A percentile compares a stretch with the other conserved stretches of the same genome.
phyloP scores from a whole-genome alignment of 2,329 filamentous ascomycete species.

The Curvularia spicifera region DNA sequence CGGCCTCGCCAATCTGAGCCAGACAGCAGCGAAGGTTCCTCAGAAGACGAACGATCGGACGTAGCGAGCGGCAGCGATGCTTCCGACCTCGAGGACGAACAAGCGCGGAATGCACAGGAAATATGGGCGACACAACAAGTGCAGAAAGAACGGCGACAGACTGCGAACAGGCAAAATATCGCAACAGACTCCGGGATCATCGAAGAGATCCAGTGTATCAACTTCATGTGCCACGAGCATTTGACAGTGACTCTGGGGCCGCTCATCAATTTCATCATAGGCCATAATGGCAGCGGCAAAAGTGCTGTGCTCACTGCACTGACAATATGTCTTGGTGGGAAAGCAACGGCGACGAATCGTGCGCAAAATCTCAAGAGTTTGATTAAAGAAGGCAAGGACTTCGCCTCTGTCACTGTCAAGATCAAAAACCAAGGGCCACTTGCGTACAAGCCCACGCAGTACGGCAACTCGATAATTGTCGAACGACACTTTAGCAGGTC shows the following conservation, averaged over 20 bases:
- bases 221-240: conserved; percentile 94
- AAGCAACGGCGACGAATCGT: conserved; percentile 90
- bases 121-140: conserved; percentile 42
- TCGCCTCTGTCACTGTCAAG: conserved; percentile 74
- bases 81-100: conserved; percentile 27
- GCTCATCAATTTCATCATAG: conserved; percentile 96
- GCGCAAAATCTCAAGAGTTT: conserved; percentile 88
- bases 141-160: conserved; percentile 31
- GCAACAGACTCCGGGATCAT: conserved; percentile 86
- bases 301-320: conserved; percentile 93
- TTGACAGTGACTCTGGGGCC: conserved; percentile 87
- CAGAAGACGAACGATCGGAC: conserved; percentile 20
- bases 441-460: conserved; percentile 82
- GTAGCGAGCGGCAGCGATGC: conserved; percentile 18
- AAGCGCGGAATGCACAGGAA: conserved; percentile 29
- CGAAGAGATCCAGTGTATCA: conserved; percentile 82
- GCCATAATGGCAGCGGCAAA: conserved; percentile 97
- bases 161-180: conserved; percentile 60
- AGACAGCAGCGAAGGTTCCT: conserved; percentile 30
- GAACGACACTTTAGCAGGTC: conserved; percentile 83
- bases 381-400: conserved; percentile 85
- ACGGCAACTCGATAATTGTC: conserved; percentile 85
- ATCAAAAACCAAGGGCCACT: conserved; percentile 90
- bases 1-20: conserved; percentile 35
- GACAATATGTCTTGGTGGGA: conserved; percentile 92